These are phyloP conservation scores for Trypanosoma melophagium DNA, from an alignment of 208 protist genomes.

Conservation along the genomic window DNA sequence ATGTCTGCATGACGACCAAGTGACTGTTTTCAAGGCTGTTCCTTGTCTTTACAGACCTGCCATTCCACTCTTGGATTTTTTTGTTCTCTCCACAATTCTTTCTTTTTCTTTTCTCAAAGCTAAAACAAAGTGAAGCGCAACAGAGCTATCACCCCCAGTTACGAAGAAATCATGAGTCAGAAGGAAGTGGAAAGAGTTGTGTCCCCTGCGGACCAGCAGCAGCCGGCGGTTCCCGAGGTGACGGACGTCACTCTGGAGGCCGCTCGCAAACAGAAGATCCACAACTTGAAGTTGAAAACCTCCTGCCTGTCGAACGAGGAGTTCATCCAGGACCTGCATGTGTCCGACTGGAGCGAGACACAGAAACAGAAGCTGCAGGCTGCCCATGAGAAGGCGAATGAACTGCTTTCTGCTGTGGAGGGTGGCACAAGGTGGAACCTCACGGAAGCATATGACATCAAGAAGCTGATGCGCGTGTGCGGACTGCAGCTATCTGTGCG, in stretches of 20 bases:
- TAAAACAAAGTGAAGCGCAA: background rate
- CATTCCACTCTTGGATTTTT: background rate
- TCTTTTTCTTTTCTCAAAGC: background rate
- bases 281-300: slow-evolving; percentile 55
- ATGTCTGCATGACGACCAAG: too few relatives aligned
- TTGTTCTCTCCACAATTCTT: background rate
- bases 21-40: too few relatives aligned
- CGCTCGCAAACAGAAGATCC: slow-evolving; percentile 54
- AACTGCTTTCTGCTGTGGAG: slow-evolving; percentile 45
- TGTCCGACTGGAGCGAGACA: slow-evolving; percentile 54
- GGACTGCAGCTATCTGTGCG: slow-evolving; percentile 48
- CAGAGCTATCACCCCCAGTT: too few relatives aligned
- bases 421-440: slow-evolving; percentile 53
- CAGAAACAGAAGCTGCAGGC: slow-evolving; percentile 59
- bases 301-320: slow-evolving; percentile 53
- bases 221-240: slow-evolving; percentile 32
- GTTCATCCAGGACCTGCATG: slow-evolving; percentile 56
- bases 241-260: slow-evolving; percentile 57
- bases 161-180: slow-evolving; percentile 13
- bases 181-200: slow-evolving; percentile 8
- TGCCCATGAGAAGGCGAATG: slow-evolving; percentile 46
- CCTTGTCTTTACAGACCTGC: too few relatives aligned
- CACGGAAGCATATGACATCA: slow-evolving; percentile 54
- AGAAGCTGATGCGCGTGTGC: slow-evolving; percentile 61
- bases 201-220: slow-evolving; percentile 22